Conservation (phyloP, 139 green algal genomes). For the Axilococcus clingmanii region DNA sequence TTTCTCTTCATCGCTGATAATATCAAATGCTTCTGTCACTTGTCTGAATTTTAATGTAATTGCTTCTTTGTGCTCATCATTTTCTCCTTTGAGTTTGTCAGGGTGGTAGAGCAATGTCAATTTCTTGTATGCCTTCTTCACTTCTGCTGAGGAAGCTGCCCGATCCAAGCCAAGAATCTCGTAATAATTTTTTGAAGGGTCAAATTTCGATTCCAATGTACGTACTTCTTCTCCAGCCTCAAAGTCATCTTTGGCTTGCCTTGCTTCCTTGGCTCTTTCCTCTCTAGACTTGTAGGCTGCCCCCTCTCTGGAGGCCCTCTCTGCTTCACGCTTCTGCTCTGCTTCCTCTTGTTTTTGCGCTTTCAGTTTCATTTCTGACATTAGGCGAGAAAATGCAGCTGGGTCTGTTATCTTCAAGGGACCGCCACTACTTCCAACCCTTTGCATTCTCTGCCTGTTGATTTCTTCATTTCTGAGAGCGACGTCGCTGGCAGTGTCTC, state of each 20-base stretch:
- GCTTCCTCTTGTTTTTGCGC: conserved; percentile 21
- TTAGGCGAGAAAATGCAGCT: conserved; percentile 10
- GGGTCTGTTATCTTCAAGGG: conserved; percentile 19
- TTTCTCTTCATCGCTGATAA: conserved; percentile 19
- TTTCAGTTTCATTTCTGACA: conserved; percentile 20
- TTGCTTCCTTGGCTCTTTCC: conserved; percentile 34
- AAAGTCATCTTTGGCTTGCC: conserved; percentile 9
- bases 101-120: conserved; percentile 31
- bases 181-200: conserved; percentile 58
- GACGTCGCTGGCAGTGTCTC: conserved; percentile 1
- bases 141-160: conserved; percentile 9
- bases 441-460: conserved; percentile 7
- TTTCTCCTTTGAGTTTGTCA: conserved; percentile 36
- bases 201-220: conserved; percentile 14
- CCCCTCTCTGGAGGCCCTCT: conserved; percentile 14
- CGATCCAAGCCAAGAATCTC: conserved; percentile 40
- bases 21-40: conserved; percentile 23
- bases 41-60: conserved; percentile 34
- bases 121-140: conserved; percentile 16
- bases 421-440: not conserved
- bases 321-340: conserved; percentile 16
- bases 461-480: conserved; percentile 13
- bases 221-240: conserved; percentile 6
- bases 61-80: conserved; percentile 22
- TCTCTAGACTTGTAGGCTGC: conserved; percentile 18